Conservation (phyloP, 257 asterid species). For the Jacaranda copaia region DNA sequence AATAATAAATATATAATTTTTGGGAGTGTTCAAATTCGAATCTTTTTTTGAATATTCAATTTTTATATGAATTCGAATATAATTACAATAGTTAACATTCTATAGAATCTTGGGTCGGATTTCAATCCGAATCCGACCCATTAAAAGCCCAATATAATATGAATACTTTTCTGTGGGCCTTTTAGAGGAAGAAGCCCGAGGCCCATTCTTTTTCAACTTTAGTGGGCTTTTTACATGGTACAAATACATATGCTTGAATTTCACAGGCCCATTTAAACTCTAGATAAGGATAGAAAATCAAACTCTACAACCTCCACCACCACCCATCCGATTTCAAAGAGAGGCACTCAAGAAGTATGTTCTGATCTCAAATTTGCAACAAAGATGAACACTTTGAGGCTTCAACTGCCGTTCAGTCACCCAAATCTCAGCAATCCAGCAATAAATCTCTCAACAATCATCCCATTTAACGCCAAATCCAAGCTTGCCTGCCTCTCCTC, state of each 20-base stretch:
- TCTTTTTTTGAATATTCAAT: no score
- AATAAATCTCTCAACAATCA: conserved; percentile 20
- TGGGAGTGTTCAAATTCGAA: no score
- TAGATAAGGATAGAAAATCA: conserved; percentile 44
- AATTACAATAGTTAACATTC: no score
- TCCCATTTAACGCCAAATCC: conserved; percentile 41
- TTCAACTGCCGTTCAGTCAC: conserved; percentile 48
- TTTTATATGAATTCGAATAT: no score
- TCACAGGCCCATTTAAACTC: conserved; percentile 31
- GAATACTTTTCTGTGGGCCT: not conserved
- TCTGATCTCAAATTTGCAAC: conserved; percentile 21
- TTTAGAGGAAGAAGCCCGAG: not conserved
- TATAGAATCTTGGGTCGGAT: no score
- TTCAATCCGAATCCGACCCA: no score
- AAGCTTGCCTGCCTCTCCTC: conserved; percentile 18
- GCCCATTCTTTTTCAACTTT: not conserved
- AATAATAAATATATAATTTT: no score
- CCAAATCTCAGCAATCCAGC: conserved; percentile 33
- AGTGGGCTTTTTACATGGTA: conserved; percentile 8
- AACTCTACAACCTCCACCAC: conserved; percentile 40
- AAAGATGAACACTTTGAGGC: conserved; percentile 54
- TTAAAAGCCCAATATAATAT: no score
- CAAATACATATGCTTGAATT: not conserved
- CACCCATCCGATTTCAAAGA: conserved; percentile 34
- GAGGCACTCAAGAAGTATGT: conserved; percentile 22